Evolutionary conservation across 495 filamentous ascomycete genomes (phyloP).

Genomic region (Aspergillus carlsbadensis): DNA sequence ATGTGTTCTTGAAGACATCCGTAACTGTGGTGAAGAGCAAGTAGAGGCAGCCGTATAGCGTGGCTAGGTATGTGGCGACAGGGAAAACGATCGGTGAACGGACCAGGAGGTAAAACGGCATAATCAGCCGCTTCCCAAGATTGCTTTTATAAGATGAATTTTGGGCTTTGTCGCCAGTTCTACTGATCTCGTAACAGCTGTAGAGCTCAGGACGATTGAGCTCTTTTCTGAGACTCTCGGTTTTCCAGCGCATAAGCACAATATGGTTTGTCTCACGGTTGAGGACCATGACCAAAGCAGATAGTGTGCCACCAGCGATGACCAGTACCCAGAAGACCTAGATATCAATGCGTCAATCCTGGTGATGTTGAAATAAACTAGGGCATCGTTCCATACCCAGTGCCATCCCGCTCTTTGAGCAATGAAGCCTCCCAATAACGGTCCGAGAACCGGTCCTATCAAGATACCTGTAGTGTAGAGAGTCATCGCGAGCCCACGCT

Average conservation of each 20-base stretch:
- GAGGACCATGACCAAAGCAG: constrained; percentile 29
- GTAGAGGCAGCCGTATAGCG: constrained; percentile 68
- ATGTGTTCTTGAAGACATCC: constrained; percentile 57
- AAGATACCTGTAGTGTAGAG: constrained; percentile 28
- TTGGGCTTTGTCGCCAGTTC: background rate
- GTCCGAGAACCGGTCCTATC: constrained; percentile 52
- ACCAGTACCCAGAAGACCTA: constrained; percentile 50
- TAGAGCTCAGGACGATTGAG: constrained; percentile 28
- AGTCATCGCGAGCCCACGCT: constrained; percentile 45
- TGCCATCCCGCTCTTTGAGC: constrained; percentile 51
- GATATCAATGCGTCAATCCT: background rate
- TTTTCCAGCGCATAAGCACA: constrained; percentile 53
- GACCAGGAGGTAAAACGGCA: constrained; percentile 30
- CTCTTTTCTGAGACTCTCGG: constrained; percentile 39
- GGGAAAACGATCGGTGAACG: constrained; percentile 62
- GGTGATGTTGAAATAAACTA: background rate
- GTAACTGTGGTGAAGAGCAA: constrained; percentile 71
- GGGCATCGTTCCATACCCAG: constrained; percentile 39
- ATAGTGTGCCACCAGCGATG: constrained; percentile 42
- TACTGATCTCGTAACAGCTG: constrained; percentile 22
- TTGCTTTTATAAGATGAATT: background rate
- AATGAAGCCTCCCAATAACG: constrained; percentile 51
- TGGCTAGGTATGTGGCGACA: constrained; percentile 58
- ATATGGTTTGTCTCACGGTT: constrained; percentile 54
- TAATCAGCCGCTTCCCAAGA: background rate